phyloP scores from a whole-genome alignment of 805 yeast genomes.

The Danielozyma ontarioensis region DNA sequence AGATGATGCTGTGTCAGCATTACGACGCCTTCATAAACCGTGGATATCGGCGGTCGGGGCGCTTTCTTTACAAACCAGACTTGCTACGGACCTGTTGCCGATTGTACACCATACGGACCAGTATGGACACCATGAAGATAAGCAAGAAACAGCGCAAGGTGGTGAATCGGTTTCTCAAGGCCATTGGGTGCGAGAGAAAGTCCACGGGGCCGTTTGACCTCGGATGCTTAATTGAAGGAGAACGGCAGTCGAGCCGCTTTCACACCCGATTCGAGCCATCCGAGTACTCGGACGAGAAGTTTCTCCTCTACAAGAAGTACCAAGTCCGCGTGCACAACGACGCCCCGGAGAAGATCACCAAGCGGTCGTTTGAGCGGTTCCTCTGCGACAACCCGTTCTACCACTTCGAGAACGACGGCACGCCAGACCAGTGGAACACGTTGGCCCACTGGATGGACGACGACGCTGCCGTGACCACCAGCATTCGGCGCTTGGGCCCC shows the following conservation, averaged over 20 bases:
- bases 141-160: conserved; percentile 64
- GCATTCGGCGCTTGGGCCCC: conserved; percentile 44
- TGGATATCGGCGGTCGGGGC: conserved; percentile 80
- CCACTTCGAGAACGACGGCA: conserved; percentile 18
- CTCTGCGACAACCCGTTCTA: conserved; percentile 65
- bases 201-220: not conserved
- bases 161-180: conserved; percentile 54
- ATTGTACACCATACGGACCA: conserved; percentile 70
- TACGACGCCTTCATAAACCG: conserved; percentile 65
- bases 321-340: conserved; percentile 72
- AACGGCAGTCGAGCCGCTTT: conserved; percentile 29
- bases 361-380: conserved; percentile 53
- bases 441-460: conserved; percentile 37
- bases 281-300: conserved; percentile 53
- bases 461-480: not conserved
- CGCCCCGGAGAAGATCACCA: conserved; percentile 37
- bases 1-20: conserved; percentile 41
- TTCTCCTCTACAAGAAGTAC: conserved; percentile 56
- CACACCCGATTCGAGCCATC: conserved; percentile 50
- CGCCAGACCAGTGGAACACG: conserved; percentile 30
- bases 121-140: conserved; percentile 38
- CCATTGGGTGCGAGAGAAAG: conserved; percentile 17
- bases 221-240: conserved; percentile 30
- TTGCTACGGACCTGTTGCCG: conserved; percentile 71
- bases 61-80: conserved; percentile 61